Evolutionary conservation across 225 moss, liverwort and hornwort genomes (phyloP).

Genomic region (Marchantia polymorpha): DNA sequence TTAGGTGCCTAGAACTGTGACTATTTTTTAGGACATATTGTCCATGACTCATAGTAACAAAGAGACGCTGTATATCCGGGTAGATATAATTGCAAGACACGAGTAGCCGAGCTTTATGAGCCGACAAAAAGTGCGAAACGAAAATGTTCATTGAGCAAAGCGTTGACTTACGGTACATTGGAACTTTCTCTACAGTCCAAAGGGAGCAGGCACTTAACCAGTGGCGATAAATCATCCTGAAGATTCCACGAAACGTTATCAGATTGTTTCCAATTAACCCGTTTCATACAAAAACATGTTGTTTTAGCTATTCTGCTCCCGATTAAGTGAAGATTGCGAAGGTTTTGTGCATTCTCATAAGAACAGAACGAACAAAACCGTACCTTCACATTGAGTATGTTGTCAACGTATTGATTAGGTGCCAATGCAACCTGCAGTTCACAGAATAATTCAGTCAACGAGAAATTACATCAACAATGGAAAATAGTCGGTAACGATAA

Average conservation of each 20-base stretch:
- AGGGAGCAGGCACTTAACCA: conserved; percentile 66
- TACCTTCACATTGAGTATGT: conserved; percentile 44
- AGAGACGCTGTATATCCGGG: no score
- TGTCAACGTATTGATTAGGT: conserved; percentile 53
- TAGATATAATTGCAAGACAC: neutral
- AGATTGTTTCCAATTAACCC: neutral
- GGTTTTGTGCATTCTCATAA: neutral
- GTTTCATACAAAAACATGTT: neutral
- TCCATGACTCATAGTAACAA: no score
- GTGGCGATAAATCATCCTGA: conserved; percentile 75
- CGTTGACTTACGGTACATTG: conserved; percentile 61
- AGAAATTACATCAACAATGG: neutral
- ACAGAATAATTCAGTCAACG: neutral
- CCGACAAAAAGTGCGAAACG: neutral
- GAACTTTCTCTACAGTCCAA: conserved; percentile 65
- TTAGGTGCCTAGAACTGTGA: no score
- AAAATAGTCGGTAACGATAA: neutral
- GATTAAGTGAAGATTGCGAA: no score
- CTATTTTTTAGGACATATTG: no score
- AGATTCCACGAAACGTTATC: neutral
- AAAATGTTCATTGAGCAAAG: neutral
- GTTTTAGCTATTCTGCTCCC: neutral
- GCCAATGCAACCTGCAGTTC: conserved; percentile 62
- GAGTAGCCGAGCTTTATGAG: neutral
- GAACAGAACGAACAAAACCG: neutral